Conservation (phyloP, 768 basidiomycete species). For the Trametopsis cervina region DNA sequence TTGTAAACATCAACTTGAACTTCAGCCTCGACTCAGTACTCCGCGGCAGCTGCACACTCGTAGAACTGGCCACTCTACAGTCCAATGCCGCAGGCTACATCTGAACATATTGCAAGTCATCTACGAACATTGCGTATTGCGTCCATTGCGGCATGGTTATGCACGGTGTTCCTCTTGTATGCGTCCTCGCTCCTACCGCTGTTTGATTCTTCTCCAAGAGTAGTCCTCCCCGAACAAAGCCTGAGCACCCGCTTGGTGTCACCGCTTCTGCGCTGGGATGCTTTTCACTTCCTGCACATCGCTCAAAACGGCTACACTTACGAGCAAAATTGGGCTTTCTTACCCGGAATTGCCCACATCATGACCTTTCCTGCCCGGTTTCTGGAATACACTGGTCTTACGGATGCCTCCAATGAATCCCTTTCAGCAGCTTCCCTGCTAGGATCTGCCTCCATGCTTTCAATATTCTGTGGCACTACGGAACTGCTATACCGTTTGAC, state of each 20-base stretch:
- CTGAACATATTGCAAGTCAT: conserved; percentile 1
- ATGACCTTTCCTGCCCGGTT: conserved; percentile 29
- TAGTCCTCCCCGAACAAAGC: conserved; percentile 5
- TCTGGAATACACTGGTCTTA: not conserved
- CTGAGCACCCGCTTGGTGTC: not conserved
- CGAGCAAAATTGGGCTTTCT: conserved; percentile 88
- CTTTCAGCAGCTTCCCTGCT: conserved; percentile 24
- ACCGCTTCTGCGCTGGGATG: conserved; percentile 77
- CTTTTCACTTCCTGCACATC: conserved; percentile 70
- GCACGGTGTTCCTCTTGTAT: conserved; percentile 9
- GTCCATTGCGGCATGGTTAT: not conserved
- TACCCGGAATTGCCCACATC: conserved; percentile 58
- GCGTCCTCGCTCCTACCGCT: conserved; percentile 15
- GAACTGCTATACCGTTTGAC: conserved; percentile 53
- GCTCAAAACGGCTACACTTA: conserved; percentile 50
- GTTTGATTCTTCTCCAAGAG: conserved; percentile 22
- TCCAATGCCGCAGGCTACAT: too few species aligned
- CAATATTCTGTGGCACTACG: conserved; percentile 27
- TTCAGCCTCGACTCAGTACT: too few species aligned
- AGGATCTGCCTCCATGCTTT: conserved; percentile 30
- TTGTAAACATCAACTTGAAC: too few species aligned
- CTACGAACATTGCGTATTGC: conserved; percentile 3
- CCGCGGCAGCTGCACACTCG: too few species aligned
- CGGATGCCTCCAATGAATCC: conserved; percentile 4
- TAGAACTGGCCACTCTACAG: too few species aligned